phyloP scores from a whole-genome alignment of 371 early-diverging fungal genomes.

The Syncephalis fuscata region DNA sequence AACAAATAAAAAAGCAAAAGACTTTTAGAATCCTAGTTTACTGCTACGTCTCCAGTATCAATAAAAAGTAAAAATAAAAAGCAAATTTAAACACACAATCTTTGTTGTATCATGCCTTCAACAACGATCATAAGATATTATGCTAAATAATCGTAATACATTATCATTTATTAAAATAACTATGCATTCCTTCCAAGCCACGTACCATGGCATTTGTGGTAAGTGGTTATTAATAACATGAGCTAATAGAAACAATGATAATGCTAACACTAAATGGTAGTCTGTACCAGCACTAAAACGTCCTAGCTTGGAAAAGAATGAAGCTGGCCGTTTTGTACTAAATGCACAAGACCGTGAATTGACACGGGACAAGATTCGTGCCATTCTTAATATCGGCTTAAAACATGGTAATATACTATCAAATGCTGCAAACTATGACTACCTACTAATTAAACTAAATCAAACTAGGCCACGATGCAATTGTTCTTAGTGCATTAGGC shows the following conservation, averaged over 20 bases:
- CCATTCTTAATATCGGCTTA: constrained; percentile 9
- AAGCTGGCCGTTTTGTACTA: constrained; percentile 1
- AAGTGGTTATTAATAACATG: no score
- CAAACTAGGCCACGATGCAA: constrained; percentile 16
- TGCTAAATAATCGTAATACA: no score
- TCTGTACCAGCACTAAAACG: constrained; percentile 6
- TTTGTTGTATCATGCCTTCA: no score
- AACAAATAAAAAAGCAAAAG: no score
- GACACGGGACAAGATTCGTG: constrained; percentile 6
- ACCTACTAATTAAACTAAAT: not conserved
- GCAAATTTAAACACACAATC: no score
- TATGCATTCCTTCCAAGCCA: no score
- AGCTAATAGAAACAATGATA: not conserved
- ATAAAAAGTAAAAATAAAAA: no score
- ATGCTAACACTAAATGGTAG: not conserved
- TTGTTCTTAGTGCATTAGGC: constrained; percentile 22
- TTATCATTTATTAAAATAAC: no score
- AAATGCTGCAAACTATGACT: not conserved
- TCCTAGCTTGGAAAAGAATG: not conserved
- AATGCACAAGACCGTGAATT: not conserved
- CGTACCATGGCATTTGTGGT: no score
- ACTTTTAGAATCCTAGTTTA: no score
- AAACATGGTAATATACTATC: constrained; percentile 5
- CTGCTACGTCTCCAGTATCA: no score
- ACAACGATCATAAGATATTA: no score